A percentile compares a stretch with the other conserved stretches of the same genome.
Conservation (phyloP, 2,329 filamentous ascomycete genomes). For the Xylaria sp. region DNA sequence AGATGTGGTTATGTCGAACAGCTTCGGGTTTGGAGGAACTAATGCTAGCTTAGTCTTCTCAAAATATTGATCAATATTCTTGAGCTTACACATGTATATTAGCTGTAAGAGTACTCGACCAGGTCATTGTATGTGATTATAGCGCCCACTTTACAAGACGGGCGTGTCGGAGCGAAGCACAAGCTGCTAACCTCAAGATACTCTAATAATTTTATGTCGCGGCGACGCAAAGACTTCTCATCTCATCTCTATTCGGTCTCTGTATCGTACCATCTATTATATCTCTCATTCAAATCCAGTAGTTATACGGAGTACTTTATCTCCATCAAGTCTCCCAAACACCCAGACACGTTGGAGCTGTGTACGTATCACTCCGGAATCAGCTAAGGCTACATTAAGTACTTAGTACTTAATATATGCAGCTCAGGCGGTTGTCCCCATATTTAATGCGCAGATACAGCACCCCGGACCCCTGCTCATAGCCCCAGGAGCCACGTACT, state of each 20-base stretch:
- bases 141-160: neutral
- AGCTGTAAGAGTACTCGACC: neutral
- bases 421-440: neutral
- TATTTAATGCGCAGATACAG: neutral
- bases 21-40: slow-evolving; percentile 97
- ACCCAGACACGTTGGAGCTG: neutral
- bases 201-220: neutral
- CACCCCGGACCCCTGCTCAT: slow-evolving; percentile 3
- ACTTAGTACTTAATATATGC: neutral
- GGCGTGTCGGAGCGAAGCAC: neutral
- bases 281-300: neutral
- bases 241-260: neutral
- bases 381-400: neutral
- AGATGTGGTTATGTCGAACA: slow-evolving; percentile 86
- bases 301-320: no score
- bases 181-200: neutral
- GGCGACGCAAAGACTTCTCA: neutral
- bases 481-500: slow-evolving; percentile 23
- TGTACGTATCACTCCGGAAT: neutral
- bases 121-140: neutral
- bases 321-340: neutral
- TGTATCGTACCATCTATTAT: neutral
- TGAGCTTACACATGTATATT: slow-evolving; percentile 7
- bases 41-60: slow-evolving; percentile 90
- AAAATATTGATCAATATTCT: slow-evolving; percentile 22